These are phyloP conservation scores for Lactifluus pinguis DNA, from an alignment of 768 basidiomycete species.

Conservation along the genomic window DNA sequence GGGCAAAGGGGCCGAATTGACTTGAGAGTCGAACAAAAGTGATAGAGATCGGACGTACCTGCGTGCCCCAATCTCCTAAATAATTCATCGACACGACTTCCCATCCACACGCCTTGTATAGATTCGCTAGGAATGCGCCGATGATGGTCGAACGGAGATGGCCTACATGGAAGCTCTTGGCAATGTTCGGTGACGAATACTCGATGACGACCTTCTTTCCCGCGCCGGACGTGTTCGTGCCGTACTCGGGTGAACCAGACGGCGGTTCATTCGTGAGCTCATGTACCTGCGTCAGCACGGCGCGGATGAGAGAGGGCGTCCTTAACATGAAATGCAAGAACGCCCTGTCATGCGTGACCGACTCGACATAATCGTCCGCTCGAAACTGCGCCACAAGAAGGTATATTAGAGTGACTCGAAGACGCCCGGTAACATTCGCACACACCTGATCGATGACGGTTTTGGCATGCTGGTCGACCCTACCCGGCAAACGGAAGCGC, in stretches of 20 bases:
- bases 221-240: conserved; percentile 63
- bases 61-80: conserved; percentile 97
- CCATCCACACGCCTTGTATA: conserved; percentile 92
- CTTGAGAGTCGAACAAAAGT: not conserved
- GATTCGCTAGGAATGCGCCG: conserved; percentile 85
- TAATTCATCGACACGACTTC: conserved; percentile 89
- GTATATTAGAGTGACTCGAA: not conserved
- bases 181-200: conserved; percentile 95
- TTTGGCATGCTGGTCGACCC: conserved; percentile 67
- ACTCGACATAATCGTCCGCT: conserved; percentile 70
- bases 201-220: conserved; percentile 85
- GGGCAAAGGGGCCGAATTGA: not conserved
- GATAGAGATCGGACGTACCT: conserved; percentile 42
- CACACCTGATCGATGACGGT: conserved; percentile 63
- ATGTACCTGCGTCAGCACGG: conserved; percentile 67
- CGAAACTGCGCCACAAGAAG: conserved; percentile 50
- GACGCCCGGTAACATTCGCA: not conserved
- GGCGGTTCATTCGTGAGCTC: conserved; percentile 55
- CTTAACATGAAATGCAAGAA: conserved; percentile 80
- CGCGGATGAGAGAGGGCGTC: conserved; percentile 50
- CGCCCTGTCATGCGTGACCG: conserved; percentile 58
- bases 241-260: conserved; percentile 61
- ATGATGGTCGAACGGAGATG: conserved; percentile 98
- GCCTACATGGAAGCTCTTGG: conserved; percentile 96
- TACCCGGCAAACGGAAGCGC: conserved; percentile 80